Percentiles rank a stretch among this genome's conserved stretches.
These are phyloP conservation scores for Flaveria bidentis DNA, from an alignment of 129 eudicot genomes.

Conservation along the genomic window DNA sequence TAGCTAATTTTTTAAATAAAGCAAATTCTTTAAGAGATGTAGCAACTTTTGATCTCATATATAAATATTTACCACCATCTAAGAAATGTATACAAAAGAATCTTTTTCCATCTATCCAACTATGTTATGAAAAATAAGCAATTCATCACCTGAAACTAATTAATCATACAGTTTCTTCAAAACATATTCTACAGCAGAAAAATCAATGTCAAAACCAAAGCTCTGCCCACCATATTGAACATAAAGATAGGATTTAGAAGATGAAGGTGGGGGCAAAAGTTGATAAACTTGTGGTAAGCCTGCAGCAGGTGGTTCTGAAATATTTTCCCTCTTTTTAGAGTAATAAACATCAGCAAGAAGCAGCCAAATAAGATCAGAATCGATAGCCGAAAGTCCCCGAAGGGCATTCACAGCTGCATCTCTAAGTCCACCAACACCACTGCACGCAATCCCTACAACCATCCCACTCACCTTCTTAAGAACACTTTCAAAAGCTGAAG, in stretches of 20 bases:
- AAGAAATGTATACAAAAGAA: too few relatives aligned
- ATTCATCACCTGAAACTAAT: not conserved
- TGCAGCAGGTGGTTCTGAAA: constrained; percentile 33
- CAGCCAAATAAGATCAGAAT: constrained; percentile 85
- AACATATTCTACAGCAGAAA: constrained; percentile 60
- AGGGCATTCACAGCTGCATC: constrained; percentile 72
- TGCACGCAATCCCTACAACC: constrained; percentile 75
- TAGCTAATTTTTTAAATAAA: too few relatives aligned
- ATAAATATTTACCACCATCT: too few relatives aligned
- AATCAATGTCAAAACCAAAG: constrained; percentile 82
- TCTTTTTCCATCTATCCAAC: too few relatives aligned
- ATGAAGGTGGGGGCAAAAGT: constrained; percentile 56
- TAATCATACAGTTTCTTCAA: constrained; percentile 47
- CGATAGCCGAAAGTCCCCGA: constrained; percentile 59
- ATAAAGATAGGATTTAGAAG: constrained; percentile 35
- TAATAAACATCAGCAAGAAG: constrained; percentile 80
- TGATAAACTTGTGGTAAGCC: constrained; percentile 53
- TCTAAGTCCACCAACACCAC: constrained; percentile 71
- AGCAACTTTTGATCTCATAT: too few relatives aligned
- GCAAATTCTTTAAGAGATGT: too few relatives aligned
- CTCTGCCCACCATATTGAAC: constrained; percentile 75
- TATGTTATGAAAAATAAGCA: not conserved
- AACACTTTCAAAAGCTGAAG: constrained; percentile 66
- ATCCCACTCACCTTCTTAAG: constrained; percentile 81
- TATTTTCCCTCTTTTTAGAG: constrained; percentile 42